Evolutionary conservation across 805 yeast genomes (phyloP).

Genomic region (Candida patagonica): DNA sequence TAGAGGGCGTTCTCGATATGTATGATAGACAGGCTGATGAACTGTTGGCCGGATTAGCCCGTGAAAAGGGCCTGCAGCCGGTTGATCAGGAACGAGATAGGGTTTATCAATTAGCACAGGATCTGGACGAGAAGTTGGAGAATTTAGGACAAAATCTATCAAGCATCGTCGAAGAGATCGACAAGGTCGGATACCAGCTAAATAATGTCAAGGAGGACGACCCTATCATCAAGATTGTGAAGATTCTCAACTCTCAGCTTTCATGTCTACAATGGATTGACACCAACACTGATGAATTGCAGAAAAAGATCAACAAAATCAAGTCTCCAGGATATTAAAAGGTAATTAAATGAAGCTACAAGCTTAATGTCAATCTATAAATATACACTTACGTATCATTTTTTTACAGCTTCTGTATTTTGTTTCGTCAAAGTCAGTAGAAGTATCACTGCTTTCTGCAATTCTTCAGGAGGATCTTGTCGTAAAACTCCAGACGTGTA

Average conservation of each 20-base stretch:
- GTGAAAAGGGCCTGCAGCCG: constrained; percentile 31
- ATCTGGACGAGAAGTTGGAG: constrained; percentile 72
- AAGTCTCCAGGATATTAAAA: constrained; percentile 11
- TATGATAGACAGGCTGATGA: constrained; percentile 56
- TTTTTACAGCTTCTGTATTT: too few relatives aligned
- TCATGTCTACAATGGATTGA: constrained; percentile 87
- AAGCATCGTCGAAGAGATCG: constrained; percentile 70
- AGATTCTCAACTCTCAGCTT: constrained; percentile 76
- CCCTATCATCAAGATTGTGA: constrained; percentile 46
- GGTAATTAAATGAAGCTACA: too few relatives aligned
- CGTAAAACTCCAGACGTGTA: constrained; percentile 55
- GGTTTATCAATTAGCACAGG: constrained; percentile 81
- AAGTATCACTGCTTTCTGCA: constrained; percentile 17
- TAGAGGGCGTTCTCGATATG: constrained; percentile 70
- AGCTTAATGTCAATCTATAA: too few relatives aligned
- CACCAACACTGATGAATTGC: constrained; percentile 56
- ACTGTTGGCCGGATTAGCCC: constrained; percentile 16
- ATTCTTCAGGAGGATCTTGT: constrained; percentile 33
- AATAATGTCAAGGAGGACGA: constrained; percentile 49
- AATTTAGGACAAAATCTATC: constrained; percentile 66
- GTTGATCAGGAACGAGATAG: constrained; percentile 79
- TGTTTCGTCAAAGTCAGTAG: too few relatives aligned
- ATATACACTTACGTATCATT: too few relatives aligned
- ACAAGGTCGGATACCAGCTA: constrained; percentile 66
- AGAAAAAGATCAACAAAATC: constrained; percentile 46